Percentiles rank a stretch among this genome's conserved stretches.
These are phyloP conservation scores for Talaromyces borbonicus DNA, from an alignment of 495 filamentous ascomycete species.

Conservation along the genomic window DNA sequence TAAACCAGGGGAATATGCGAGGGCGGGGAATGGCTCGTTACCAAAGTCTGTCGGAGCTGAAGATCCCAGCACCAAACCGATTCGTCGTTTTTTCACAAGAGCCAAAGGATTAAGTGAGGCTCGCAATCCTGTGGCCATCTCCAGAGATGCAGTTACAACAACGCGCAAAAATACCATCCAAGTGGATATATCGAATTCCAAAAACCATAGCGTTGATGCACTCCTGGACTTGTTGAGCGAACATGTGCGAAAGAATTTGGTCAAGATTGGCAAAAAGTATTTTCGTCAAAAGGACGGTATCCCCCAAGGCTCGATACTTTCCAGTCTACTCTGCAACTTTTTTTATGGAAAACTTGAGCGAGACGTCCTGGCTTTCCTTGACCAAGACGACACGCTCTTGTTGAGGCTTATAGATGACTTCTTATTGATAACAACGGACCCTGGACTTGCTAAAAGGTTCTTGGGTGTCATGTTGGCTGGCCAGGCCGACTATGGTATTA, in stretches of 20 bases:
- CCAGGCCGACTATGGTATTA: constrained; percentile 66
- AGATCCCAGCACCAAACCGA: constrained; percentile 28
- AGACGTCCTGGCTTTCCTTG: constrained; percentile 55
- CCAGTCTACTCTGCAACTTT: constrained; percentile 80
- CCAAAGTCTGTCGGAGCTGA: constrained; percentile 5
- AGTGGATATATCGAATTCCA: constrained; percentile 49
- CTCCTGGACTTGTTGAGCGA: constrained; percentile 63
- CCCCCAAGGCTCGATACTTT: constrained; percentile 84
- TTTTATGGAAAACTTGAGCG: constrained; percentile 84
- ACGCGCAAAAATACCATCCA: constrained; percentile 60
- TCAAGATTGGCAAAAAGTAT: constrained; percentile 83
- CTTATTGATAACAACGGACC: constrained; percentile 68
- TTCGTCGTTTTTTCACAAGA: constrained; percentile 54
- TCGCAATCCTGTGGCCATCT: constrained; percentile 42
- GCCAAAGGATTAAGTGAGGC: constrained; percentile 44
- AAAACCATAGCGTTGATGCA: constrained; percentile 40
- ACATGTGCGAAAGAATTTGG: constrained; percentile 72
- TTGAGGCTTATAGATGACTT: constrained; percentile 88
- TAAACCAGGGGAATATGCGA: constrained; percentile 21
- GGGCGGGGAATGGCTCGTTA: constrained; percentile 10
- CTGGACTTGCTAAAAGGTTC: constrained; percentile 55
- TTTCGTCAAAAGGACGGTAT: constrained; percentile 85
- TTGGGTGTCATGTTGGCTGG: constrained; percentile 70
- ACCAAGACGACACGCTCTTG: constrained; percentile 50
- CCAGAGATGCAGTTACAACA: constrained; percentile 32